phyloP scores from a whole-genome alignment of 768 basidiomycete genomes.

The Podaxis sp. region DNA sequence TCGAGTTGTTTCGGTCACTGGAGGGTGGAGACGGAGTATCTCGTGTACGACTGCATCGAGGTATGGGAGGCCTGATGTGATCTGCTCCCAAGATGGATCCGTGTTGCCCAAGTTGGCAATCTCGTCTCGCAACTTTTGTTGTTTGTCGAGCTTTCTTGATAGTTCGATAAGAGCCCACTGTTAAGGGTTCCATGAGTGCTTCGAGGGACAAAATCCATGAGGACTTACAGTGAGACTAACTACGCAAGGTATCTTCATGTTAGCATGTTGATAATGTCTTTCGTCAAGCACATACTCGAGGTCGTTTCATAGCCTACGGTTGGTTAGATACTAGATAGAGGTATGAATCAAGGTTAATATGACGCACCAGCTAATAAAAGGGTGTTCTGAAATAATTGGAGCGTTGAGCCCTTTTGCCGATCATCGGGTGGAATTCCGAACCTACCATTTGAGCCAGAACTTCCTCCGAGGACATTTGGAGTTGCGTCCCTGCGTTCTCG shows the following conservation, averaged over 20 bases:
- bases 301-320: constrained; percentile 57
- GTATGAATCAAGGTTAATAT: neutral
- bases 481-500: constrained; percentile 27
- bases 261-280: neutral
- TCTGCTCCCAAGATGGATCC: constrained; percentile 57
- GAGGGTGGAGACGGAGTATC: constrained; percentile 40
- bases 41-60: constrained; percentile 53
- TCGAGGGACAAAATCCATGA: neutral
- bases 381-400: constrained; percentile 27
- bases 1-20: constrained; percentile 32
- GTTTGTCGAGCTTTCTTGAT: constrained; percentile 40
- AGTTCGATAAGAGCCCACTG: constrained; percentile 65
- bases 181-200: neutral
- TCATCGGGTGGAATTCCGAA: constrained; percentile 16
- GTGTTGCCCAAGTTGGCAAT: constrained; percentile 36
- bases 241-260: constrained; percentile 11
- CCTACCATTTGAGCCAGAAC: constrained; percentile 34
- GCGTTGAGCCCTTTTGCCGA: neutral
- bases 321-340: constrained; percentile 1
- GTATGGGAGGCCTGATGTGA: constrained; percentile 49
- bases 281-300: constrained; percentile 33
- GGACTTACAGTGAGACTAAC: constrained; percentile 37
- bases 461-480: constrained; percentile 38
- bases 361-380: constrained; percentile 36
- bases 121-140: constrained; percentile 50